Evolutionary conservation across 139 green algal species (phyloP).

Genomic region (Chara braunii): DNA sequence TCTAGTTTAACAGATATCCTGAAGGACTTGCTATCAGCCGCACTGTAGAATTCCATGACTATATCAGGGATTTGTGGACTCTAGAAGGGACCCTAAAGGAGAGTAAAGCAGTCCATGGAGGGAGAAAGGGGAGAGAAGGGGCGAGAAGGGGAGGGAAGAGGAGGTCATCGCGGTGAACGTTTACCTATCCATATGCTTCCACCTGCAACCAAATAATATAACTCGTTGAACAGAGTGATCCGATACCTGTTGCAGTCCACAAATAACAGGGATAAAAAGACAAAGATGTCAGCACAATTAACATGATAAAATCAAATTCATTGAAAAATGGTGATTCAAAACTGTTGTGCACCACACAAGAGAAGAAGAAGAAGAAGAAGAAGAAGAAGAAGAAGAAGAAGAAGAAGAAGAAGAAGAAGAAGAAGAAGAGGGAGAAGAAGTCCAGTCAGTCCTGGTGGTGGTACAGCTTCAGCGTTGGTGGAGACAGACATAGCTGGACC

Average conservation of each 20-base stretch:
- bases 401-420: neutral
- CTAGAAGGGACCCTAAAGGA: too few species aligned
- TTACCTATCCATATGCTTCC: constrained; percentile 45
- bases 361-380: neutral
- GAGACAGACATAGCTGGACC: too few species aligned
- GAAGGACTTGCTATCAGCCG: too few species aligned
- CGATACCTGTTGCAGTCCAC: constrained; percentile 33
- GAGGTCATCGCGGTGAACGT: neutral
- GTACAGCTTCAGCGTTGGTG: too few species aligned
- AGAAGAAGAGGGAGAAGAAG: too few species aligned
- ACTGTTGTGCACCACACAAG: neutral
- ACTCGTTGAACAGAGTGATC: constrained; percentile 45
- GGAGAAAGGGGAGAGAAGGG: neutral
- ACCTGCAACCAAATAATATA: constrained; percentile 45
- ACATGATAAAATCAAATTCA: neutral
- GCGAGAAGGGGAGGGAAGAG: neutral
- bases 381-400: neutral
- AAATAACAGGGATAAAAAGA: neutral
- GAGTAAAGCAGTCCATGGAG: too few species aligned
- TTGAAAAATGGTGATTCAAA: neutral
- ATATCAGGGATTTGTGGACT: too few species aligned
- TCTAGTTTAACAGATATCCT: too few species aligned
- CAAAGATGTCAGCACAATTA: neutral
- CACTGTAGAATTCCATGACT: too few species aligned
- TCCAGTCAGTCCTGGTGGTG: too few species aligned